Evolutionary conservation across 805 yeast genomes (phyloP), one percentile per base, ranked within the genome.

Genomic region (Candida odintsovae): DNA sequence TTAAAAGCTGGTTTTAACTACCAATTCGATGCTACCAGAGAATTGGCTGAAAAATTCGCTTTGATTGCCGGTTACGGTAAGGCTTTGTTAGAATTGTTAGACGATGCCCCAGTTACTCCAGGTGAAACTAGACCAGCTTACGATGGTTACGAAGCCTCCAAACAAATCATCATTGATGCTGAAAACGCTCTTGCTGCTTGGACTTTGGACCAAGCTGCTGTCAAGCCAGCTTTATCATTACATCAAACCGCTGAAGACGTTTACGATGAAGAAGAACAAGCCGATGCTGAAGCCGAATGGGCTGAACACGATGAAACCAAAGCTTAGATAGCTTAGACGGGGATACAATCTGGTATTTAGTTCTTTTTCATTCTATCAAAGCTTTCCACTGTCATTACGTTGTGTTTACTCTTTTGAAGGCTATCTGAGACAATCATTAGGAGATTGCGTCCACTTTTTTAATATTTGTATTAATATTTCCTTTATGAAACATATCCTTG

Each of bases 121-220:
- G 99, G 99, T 76, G 98, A 92, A 78, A 84, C 96, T 56, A 89
- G 98, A 77, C 92, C 96, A 42, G 92, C 96, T 50, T 92, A 94
- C 72, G 98, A 94, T 65, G 98, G 98, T 57, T 92, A 90, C 70
- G 97, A 92, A 69, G 96, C 97, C 50, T 86, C 97, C 52, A 90
- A 90, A 78, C 98, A 94, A 77, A 89, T 94, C 73, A 90, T 94
- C 64, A 86, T 90, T 67, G 98, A 92, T 69, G 94, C 95, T 58
- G 99, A 92, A 77, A 84, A 83, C 59, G 96, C 97, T 52, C 79
- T 92, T 63, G 95, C 95, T 52, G 79, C 89, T 52, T 92, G 99
- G 99, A 94, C 98, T 58, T 78, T 90, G 63, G 98, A 94, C 71
- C 79, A 83, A 64, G 97, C 98, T 58, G 90, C 82, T 53, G 95